Evolutionary conservation across 2,329 filamentous ascomycete genomes (phyloP), one percentile per base, ranked within the genome.

Genomic region (Esteya vermicola): DNA sequence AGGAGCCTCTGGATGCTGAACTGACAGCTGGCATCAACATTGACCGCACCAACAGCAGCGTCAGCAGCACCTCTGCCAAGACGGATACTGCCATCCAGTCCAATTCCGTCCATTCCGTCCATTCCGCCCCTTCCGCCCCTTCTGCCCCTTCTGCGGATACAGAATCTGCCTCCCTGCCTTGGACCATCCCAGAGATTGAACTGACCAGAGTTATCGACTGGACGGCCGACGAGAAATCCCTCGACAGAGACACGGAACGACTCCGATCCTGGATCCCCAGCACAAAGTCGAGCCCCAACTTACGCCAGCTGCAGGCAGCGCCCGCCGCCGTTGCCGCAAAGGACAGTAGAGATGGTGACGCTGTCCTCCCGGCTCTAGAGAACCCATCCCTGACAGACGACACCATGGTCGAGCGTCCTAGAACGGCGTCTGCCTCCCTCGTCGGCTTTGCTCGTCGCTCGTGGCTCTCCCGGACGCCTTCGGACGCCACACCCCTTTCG

Each of bases 251-350:
- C 33, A 59, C 67, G 40, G 67, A 65, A 43, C 62, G 66, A 40
- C 66, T 65, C 4, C 63, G 64, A 42, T 67, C 67, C 43, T 75
- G 70, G 72, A 60, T 74, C 43, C 59, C 62, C 13, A 57, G 57
- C 50, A 62, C 66, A 20, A 68, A 60, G 46, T 60, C 62, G 12
- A 50, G 57, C 5, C 51, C 58, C 30, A 57, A 63, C 40, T 48
- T 59, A n/a, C 52, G 53, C 10, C 51, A 54, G 18, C 48, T 54
- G 33, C 41, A 22, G 4, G 30, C 30, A 35, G 26, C 28, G 14
- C 13, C 37, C 16, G 23, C n/a, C 8, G 32, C 8, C 12, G 28
- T 25, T 13, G 19, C 25, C 14, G 19, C 25, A 9, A 21, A 14
- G 14, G 23, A 9, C 20, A n/a, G 18, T n/a, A 4, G 28, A 14